Evolutionary conservation across 2,329 filamentous ascomycete species (phyloP), one percentile per base, ranked within the genome.

Genomic region (Cercospora sojina): DNA sequence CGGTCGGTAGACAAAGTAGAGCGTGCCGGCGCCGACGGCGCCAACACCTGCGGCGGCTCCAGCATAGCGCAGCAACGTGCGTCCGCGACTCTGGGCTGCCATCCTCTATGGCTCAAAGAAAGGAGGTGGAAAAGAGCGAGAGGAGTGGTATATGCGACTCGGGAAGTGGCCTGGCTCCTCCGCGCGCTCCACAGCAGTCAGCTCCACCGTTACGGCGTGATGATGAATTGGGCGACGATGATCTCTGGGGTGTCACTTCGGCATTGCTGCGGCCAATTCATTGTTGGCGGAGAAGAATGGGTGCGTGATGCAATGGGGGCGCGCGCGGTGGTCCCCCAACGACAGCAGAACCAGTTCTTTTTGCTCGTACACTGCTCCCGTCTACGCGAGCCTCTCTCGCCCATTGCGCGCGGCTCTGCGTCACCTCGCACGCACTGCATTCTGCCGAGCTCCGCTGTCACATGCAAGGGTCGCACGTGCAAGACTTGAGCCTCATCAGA

Each of bases 1-100:
- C 12, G 90, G 90, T 41, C 89, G 87, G 79, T 91, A 90, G 70
- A 85, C 82, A 68, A 86, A 80, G 78, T 89, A 90, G 66, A 89
- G 82, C 53, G 83, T 81, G 64, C 84, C 84, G 62, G 83, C 85
- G 71, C 84, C 84, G 61, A 83, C 81, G 38, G 81, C 80, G 65
- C 83, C 81, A 23, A 84, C 86, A 61, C 82, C 84, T 47, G 85
- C 81, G 60, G 85, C 84, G 78, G 89, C 89, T 31, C 88, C 83
- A 67, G 88, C 77, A 58, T 85, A 85, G 76, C 83, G 84, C 71
- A 88, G 74, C 68, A 88, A 74, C 35, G 58, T 69, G 41, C 68
- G 66, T 62, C 69, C 68, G 38, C 71, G 71, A 64, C 71, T 70
- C 56, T 73, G 69, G 31, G 70, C 67, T 65, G 74, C 73, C 74